phyloP scores from a whole-genome alignment of 1,284 basidiomycete species.

The Tylopilus orsonianus region DNA sequence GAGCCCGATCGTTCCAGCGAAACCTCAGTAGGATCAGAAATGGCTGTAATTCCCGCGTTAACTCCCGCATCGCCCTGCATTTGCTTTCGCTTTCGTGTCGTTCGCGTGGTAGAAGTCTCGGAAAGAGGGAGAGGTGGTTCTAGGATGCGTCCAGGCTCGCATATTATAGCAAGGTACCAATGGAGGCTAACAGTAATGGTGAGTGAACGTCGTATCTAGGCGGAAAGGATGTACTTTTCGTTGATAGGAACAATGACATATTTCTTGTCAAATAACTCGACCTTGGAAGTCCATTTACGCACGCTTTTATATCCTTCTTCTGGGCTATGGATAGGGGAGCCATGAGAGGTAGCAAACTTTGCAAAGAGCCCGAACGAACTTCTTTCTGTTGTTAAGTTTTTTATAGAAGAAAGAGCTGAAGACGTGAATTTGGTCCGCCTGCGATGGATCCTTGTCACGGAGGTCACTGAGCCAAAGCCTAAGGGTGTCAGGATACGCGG shows the following conservation, averaged over 20 bases:
- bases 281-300: constrained; percentile 89
- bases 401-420: constrained; percentile 99
- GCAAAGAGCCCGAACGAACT: constrained; percentile 42
- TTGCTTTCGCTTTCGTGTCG: constrained; percentile 36
- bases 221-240: constrained; percentile 66
- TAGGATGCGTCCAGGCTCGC: constrained; percentile 71
- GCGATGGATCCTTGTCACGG: constrained; percentile 50
- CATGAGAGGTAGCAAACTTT: constrained; percentile 6
- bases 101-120: constrained; percentile 22
- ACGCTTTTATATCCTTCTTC: constrained; percentile 81
- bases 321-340: constrained; percentile 38
- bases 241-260: constrained; percentile 96
- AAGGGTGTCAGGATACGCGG: constrained; percentile 2
- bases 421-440: constrained; percentile 79
- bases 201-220: constrained; percentile 7
- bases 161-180: constrained; percentile 97
- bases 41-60: constrained; percentile 6
- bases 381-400: constrained; percentile 77
- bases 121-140: constrained; percentile 39
- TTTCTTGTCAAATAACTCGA: constrained; percentile 88
- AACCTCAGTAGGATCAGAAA: constrained; percentile 3
- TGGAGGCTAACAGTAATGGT: constrained; percentile 62
- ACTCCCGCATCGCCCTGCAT: constrained; percentile 5
- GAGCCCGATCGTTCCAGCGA: constrained; percentile 3
- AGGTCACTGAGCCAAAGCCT: constrained; percentile 72